Evolutionary conservation across 441 rosid species (phyloP).

Genomic region (Rhodomyrtus psidioides): DNA sequence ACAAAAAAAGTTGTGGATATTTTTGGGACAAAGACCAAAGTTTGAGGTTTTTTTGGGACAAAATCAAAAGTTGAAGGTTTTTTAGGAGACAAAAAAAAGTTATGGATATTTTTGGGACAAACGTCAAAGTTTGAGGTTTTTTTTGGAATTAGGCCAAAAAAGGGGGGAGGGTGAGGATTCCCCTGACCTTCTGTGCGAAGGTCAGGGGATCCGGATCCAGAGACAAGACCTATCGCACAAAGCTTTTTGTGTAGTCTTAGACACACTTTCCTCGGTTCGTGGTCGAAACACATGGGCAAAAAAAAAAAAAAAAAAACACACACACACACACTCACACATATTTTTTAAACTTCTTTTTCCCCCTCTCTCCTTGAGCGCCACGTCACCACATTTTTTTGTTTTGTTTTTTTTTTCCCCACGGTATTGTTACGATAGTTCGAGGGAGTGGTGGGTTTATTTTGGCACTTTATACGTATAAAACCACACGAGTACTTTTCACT

Average conservation of each 20-base stretch:
- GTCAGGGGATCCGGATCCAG: too few species aligned
- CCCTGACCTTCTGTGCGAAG: too few species aligned
- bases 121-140: too few species aligned
- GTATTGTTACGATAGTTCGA: background rate
- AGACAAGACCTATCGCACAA: slow-evolving; percentile 21
- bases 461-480: slow-evolving; percentile 12
- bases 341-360: background rate
- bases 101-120: too few species aligned
- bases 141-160: too few species aligned
- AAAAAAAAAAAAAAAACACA: background rate
- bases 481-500: background rate
- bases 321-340: background rate
- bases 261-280: slow-evolving; percentile 9
- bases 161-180: too few species aligned
- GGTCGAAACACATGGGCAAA: slow-evolving; percentile 4
- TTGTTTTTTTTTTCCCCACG: slow-evolving; percentile 9
- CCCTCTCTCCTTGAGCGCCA: background rate
- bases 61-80: too few species aligned
- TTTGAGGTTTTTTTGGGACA: too few species aligned
- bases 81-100: too few species aligned
- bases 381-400: slow-evolving; percentile 28
- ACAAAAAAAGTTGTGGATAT: too few species aligned
- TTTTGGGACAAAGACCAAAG: too few species aligned
- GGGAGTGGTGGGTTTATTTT: slow-evolving; percentile 1
- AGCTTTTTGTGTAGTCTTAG: background rate